Conservation (phyloP, 2,329 filamentous ascomycete genomes). For the Phaeosphaeriaceae sp. region DNA sequence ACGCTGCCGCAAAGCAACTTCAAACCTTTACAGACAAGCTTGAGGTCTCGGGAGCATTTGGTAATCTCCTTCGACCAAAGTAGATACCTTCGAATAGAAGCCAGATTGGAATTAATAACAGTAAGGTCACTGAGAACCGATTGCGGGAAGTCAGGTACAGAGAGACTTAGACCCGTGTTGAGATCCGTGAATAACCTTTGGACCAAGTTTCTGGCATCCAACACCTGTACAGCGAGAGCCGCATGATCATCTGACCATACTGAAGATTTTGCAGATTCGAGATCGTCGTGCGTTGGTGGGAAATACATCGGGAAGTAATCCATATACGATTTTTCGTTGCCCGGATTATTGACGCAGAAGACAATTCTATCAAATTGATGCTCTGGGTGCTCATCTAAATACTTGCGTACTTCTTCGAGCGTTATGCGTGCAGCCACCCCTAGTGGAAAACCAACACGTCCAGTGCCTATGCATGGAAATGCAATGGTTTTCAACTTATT, state of each 20-base stretch:
- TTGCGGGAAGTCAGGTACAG: constrained; percentile 22
- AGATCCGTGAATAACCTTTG: constrained; percentile 22
- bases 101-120: constrained; percentile 20
- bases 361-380: constrained; percentile 36
- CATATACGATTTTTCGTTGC: constrained; percentile 38
- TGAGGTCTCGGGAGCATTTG: constrained; percentile 20
- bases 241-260: constrained; percentile 14
- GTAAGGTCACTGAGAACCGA: constrained; percentile 21
- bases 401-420: constrained; percentile 41
- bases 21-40: constrained; percentile 33
- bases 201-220: constrained; percentile 26
- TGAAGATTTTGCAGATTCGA: constrained; percentile 25
- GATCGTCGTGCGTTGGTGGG: constrained; percentile 39
- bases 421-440: constrained; percentile 40
- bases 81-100: constrained; percentile 21
- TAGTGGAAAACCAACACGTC: constrained; percentile 40
- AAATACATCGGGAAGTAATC: constrained; percentile 41
- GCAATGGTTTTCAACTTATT: constrained; percentile 37
- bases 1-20: constrained; percentile 29
- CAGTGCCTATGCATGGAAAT: constrained; percentile 42
- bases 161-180: constrained; percentile 14
- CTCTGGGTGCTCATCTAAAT: constrained; percentile 32
- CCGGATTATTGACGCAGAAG: constrained; percentile 35
- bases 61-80: constrained; percentile 12
- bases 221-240: constrained; percentile 19